Conservation (phyloP, 768 basidiomycete species). For the Candolleomyces aberdarensis region DNA sequence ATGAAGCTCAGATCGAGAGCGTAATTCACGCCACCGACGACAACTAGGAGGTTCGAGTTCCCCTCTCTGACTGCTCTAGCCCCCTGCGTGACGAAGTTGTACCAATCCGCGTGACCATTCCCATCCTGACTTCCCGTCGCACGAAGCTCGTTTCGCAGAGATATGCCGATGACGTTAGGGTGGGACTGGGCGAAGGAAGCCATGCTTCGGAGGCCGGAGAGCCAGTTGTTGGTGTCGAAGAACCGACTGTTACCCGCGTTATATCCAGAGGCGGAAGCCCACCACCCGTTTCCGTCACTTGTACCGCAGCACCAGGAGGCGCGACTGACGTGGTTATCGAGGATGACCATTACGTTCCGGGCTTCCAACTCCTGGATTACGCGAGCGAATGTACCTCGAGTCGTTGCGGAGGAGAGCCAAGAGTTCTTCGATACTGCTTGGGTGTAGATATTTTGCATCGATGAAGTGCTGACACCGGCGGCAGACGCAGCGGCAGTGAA, state of each 20-base stretch:
- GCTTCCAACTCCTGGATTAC: constrained; percentile 15
- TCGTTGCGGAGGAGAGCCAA: constrained; percentile 14
- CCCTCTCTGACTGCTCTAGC: constrained; percentile 8
- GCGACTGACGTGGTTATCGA: constrained; percentile 18
- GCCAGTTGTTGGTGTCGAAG: constrained; percentile 17
- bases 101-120: constrained; percentile 16
- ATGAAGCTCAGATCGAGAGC: constrained; percentile 10
- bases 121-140: constrained; percentile 12
- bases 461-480: constrained; percentile 11
- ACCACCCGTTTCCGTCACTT: constrained; percentile 19
- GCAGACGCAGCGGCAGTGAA: constrained; percentile 14
- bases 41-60: constrained; percentile 14
- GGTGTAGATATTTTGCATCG: constrained; percentile 14
- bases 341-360: constrained; percentile 11
- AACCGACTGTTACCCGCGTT: constrained; percentile 16
- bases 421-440: constrained; percentile 13
- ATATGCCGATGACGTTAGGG: constrained; percentile 18
- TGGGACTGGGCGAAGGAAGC: constrained; percentile 13
- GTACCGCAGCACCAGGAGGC: constrained; percentile 20
- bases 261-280: constrained; percentile 15
- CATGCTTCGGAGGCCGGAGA: constrained; percentile 14
- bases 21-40: constrained; percentile 15
- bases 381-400: constrained; percentile 10
- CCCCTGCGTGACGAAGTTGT: constrained; percentile 13
- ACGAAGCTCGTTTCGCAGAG: constrained; percentile 16